Conservation (phyloP, 2,329 filamentous ascomycete genomes). For the Talaromyces albobiverticillius region DNA sequence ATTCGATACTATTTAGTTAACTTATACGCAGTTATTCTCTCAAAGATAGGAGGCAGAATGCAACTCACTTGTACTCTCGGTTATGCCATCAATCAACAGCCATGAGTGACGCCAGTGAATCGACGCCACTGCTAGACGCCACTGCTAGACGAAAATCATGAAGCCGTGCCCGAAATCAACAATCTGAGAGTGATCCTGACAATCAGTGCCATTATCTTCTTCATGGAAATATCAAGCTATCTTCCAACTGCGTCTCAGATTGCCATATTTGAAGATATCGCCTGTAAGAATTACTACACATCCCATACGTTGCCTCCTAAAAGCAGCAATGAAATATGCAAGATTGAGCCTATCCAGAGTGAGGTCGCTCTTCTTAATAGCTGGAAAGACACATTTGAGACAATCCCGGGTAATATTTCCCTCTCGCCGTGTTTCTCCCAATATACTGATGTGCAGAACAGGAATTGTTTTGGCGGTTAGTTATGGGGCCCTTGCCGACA, state of each 20-base stretch:
- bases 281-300: slow-evolving; percentile 1
- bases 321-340: neutral
- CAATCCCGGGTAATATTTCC: neutral
- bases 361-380: slow-evolving; percentile 2
- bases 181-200: neutral
- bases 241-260: neutral
- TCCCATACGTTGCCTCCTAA: neutral
- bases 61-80: no score
- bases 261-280: slow-evolving; percentile 4
- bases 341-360: slow-evolving; percentile 7
- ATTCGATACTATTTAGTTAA: no score
- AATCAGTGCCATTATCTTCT: neutral
- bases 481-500: neutral
- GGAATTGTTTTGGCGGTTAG: neutral
- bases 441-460: neutral
- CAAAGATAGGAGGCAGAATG: no score
- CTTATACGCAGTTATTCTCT: no score
- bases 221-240: neutral
- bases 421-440: neutral
- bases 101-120: neutral
- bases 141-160: neutral
- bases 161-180: neutral
- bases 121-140: no score
- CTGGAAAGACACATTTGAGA: slow-evolving; percentile 4
- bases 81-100: no score